phyloP scores from a whole-genome alignment of 106 monocot genomes.

The Allium cepa region DNA sequence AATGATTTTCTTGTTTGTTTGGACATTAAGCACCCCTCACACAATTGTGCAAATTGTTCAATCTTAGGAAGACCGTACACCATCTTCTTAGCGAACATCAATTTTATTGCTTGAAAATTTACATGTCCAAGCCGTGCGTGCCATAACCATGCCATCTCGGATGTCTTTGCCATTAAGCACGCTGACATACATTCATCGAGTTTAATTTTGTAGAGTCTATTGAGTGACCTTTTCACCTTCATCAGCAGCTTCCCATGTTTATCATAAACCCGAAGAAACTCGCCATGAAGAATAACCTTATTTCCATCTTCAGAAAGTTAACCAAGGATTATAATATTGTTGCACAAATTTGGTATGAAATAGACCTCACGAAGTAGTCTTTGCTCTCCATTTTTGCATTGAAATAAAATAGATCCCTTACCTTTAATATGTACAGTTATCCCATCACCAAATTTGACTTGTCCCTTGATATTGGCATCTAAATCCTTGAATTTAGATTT shows the following conservation, averaged over 20 bases:
- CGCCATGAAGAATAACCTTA: too few species aligned
- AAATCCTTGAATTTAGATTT: too few species aligned
- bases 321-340: not conserved
- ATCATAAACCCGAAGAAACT: too few species aligned
- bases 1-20: not conserved
- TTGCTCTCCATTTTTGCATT: not conserved
- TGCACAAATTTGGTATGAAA: too few species aligned
- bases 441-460: too few species aligned
- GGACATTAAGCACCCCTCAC: not conserved
- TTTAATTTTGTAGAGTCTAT: conserved; percentile 1
- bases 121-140: not conserved
- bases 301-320: not conserved
- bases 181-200: not conserved
- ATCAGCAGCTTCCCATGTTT: too few species aligned
- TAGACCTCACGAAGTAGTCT: not conserved
- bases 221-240: not conserved
- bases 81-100: not conserved
- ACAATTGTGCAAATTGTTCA: not conserved
- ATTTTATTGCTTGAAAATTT: not conserved
- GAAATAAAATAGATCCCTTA: not conserved
- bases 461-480: too few species aligned
- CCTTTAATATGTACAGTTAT: not conserved
- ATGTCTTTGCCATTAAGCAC: not conserved
- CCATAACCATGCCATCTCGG: not conserved
- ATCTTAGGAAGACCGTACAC: not conserved